Evolutionary conservation across 371 early-diverging fungal species (phyloP).

Genomic region (Mucor mucedo): DNA sequence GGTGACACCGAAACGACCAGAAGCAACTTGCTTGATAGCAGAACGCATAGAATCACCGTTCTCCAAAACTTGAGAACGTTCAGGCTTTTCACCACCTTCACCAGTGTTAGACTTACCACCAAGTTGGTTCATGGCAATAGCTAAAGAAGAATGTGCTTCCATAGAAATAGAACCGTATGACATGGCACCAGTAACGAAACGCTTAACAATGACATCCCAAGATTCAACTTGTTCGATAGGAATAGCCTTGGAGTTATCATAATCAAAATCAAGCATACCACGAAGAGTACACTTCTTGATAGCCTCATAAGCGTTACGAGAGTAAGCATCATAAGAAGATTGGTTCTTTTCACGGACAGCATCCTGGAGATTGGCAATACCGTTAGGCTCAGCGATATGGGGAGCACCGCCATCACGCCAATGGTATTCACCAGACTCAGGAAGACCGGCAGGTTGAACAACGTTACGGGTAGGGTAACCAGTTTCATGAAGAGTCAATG

Average conservation of each 20-base stretch:
- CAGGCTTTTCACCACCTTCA: slow-evolving; percentile 97
- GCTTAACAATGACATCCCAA: slow-evolving; percentile 93
- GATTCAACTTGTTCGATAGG: slow-evolving; percentile 95
- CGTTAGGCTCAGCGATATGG: slow-evolving; percentile 90
- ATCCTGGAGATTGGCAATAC: slow-evolving; percentile 91
- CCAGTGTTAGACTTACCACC: slow-evolving; percentile 98
- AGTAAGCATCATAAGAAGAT: slow-evolving; percentile 83
- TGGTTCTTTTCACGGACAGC: slow-evolving; percentile 94
- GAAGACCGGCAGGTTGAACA: slow-evolving; percentile 68
- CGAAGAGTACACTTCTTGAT: slow-evolving; percentile 93
- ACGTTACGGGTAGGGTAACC: slow-evolving; percentile 82
- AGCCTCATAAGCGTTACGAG: slow-evolving; percentile 76
- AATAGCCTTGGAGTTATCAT: slow-evolving; percentile 71
- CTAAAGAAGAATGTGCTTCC: slow-evolving; percentile 93
- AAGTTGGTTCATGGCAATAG: slow-evolving; percentile 93
- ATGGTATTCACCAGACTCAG: slow-evolving; percentile 95
- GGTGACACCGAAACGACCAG: slow-evolving; percentile 97
- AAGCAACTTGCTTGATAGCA: slow-evolving; percentile 98
- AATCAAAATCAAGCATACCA: slow-evolving; percentile 92
- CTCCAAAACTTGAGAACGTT: slow-evolving; percentile 67
- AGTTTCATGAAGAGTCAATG: slow-evolving; percentile 83
- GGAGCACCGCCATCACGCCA: slow-evolving; percentile 93
- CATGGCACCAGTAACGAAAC: slow-evolving; percentile 98
- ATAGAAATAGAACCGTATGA: slow-evolving; percentile 96
- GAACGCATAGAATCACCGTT: slow-evolving; percentile 88